Evolutionary conservation across 306 rosid genomes (phyloP), one percentile per base, ranked within the genome.

Genomic region (Lithocarpus polystachyus): DNA sequence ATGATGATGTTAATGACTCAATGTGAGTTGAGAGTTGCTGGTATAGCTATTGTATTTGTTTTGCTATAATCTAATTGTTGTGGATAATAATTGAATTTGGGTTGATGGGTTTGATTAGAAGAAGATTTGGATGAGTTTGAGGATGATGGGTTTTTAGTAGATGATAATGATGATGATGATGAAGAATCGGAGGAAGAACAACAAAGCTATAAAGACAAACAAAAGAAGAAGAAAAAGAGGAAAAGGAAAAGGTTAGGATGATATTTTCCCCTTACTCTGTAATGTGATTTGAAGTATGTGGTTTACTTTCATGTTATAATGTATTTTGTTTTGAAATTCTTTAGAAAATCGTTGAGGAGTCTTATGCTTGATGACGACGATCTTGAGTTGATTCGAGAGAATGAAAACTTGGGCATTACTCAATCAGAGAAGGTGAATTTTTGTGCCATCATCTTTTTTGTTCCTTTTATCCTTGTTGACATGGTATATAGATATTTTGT

Each of bases 321-420:
- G 13, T 80, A 19, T 72, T 24, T 62, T 72, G 23, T 29, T 56
- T 24, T 59, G 62, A 74, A 18, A 31, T 60, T 82, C 77, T 48
- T 81, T 85, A 86, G 87, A 62, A 86, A 60, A 80, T 77, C 81
- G 14, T 75, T 56, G 19, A 53, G 59, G 59, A 37, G 8, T 72
- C 4, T 86, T 74, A 71, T 77, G 78, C 85, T 83, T 57, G 89
- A 86, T 26, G 79, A 78, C 20, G 89, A 86, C 18, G 89, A 86
- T 83, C 85, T 86, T 75, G 89, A 86, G 68, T 70, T 86, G 56
- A 79, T 86, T 43, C 83, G 75, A 56, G 89, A 86, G 64, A 86
- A 83, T 74, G 22, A 40, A 59, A 67, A 17, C 55, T 40, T 14
- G 18, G 31, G 61, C 70, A 24, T 73, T 26, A 60, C 69, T 62